Evolutionary conservation across 345 rosid species (phyloP), one percentile per base, ranked within the genome.

Genomic region (Clarkia xantiana): DNA sequence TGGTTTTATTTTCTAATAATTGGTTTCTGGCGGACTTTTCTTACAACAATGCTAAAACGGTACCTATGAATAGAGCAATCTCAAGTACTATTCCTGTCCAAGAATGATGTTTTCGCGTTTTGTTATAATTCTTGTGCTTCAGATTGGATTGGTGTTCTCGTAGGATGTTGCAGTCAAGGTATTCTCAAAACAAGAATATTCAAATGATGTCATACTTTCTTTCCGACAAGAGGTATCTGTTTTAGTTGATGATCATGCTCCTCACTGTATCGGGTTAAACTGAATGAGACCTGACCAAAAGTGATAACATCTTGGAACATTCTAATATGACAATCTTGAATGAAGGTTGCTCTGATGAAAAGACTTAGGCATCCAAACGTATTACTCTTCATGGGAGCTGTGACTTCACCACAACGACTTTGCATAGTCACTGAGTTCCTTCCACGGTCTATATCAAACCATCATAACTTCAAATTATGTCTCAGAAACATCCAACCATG

Each of bases 351-450:
- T 34, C 73, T 91, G 23, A 91, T 91, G 94, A 91, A 84, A 76
- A 83, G 89, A 63, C 93, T 91, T 52, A 67, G 98, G 58, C 98
- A 91, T 68, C 98, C 98, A 20, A 81, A 90, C 58, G 78, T 91
- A 47, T 70, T 91, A 69, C 83, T 91, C 43, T 90, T 90, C 70
- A 90, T 90, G 97, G 95, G 95, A 65, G 97, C 94, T 19, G 95
- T 90, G 53, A 80, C 93, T 69, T 81, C 93, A 43, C 80, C 93
- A 52, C 80, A 76, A 45, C 93, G 82, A 47, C 94, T 91, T 56
- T 91, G 98, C 76, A 91, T 91, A 68, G 81, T 91, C 49, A 86
- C 98, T 14, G 98, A 91, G 75, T 91, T 91, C 73, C 98, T 91
- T 65, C 96, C 98, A 55, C 98, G 98, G 98, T 91, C 49, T 11